phyloP scores from a whole-genome alignment of 192 early-diverging fungal genomes.

The Rhizoclosmatium globosum region DNA sequence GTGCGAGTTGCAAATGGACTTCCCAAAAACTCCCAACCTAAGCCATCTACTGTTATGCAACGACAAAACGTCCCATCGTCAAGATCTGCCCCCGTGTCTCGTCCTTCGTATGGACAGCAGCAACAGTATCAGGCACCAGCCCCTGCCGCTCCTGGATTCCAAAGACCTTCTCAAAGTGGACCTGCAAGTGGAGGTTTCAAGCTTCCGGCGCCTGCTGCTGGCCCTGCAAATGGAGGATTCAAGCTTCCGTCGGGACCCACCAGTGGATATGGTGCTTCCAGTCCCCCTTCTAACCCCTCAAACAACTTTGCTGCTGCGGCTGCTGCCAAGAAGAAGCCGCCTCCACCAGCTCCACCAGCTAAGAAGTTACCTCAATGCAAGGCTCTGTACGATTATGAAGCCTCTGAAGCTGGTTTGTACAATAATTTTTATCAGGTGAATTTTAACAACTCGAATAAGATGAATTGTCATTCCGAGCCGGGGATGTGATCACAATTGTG shows the following conservation, averaged over 20 bases:
- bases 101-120: slow-evolving; percentile 14
- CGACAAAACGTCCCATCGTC: slow-evolving; percentile 9
- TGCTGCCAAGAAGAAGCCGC: slow-evolving; percentile 52
- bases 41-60: slow-evolving; percentile 38
- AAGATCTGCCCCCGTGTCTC: slow-evolving; percentile 17
- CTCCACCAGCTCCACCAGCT: slow-evolving; percentile 60
- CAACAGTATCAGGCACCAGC: slow-evolving; percentile 12
- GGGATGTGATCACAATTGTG: slow-evolving; percentile 66
- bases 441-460: slow-evolving; percentile 37
- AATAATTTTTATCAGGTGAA: slow-evolving; percentile 1
- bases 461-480: slow-evolving; percentile 70
- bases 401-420: slow-evolving; percentile 51
- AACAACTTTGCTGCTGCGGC: slow-evolving; percentile 24
- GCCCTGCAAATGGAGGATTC: background rate
- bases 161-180: slow-evolving; percentile 14
- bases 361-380: slow-evolving; percentile 58
- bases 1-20: slow-evolving; percentile 52
- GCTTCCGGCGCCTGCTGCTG: slow-evolving; percentile 6
- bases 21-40: slow-evolving; percentile 58
- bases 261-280: slow-evolving; percentile 4
- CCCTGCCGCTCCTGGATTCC: background rate
- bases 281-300: background rate
- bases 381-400: slow-evolving; percentile 63
- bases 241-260: slow-evolving; percentile 22
- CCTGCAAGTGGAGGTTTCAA: background rate